Base-by-base conservation (phyloP, 148 eudicot genomes). In the Diospyros kaki region DNA sequence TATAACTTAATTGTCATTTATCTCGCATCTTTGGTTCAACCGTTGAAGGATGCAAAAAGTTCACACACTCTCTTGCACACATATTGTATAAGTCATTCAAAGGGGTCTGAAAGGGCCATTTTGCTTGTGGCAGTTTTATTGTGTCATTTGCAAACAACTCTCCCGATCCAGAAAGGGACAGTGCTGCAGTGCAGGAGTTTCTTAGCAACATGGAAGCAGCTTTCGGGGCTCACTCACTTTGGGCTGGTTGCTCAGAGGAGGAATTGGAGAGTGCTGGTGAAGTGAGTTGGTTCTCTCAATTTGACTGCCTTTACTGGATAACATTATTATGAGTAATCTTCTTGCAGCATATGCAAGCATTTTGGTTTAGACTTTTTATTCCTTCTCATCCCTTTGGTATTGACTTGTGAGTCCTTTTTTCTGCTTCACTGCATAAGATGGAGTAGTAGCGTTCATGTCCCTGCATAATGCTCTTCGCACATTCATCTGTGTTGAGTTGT, bases 211-310 rank as follows among this genome's bases (percentile, higher is more conserved):
- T 92, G 98, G 98, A 95, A 83, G 86, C 89, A 28, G 96, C 98
- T 77, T 95, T 95, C 74, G 80, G 91, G 79, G 92, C 92, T 69
- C 98, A 95, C 80, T 78, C 96, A 5, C 97, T 95, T 69, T 95
- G 98, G 98, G 90, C 93, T 45, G 94, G 91, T 73, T 88, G 94
- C 74, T 92, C 96, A 51, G 97, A 95, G 78, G 97, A 90, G 80
- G 98, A 91, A 77, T 83, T 95, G 68, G 98, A 95, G 54, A 89
- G 97, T 77, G 97, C 98, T 58, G 96, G 96, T 79, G 98, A 95
- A 80, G 98, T 92, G 80, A 84, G 94, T 85, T 42, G 12, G 53
- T 73, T 77, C 52, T 68, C 9, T 17, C 40, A 6, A 3, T 9
- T 80, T 80, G 15, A 58, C 40, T 40, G 4, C 9, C 64, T 66